phyloP scores from a whole-genome alignment of 2,329 filamentous ascomycete species.

The Camillea tinctor region DNA sequence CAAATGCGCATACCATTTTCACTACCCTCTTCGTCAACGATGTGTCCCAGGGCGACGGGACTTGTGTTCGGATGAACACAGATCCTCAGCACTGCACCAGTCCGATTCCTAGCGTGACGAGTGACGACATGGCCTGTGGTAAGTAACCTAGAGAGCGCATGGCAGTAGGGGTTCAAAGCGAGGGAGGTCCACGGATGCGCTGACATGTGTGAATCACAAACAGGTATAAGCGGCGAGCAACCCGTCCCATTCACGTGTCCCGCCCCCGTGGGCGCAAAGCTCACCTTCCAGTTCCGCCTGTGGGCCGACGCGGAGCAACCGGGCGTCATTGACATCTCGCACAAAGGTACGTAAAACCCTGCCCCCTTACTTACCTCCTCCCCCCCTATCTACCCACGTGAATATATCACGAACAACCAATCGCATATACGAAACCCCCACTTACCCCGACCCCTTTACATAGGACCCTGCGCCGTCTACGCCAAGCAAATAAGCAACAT shows the following conservation, averaged over 20 bases:
- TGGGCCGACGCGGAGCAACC: slow-evolving; percentile 55
- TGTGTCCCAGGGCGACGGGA: slow-evolving; percentile 65
- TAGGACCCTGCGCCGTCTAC: slow-evolving; percentile 72
- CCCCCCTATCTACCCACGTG: neutral
- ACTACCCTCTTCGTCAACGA: slow-evolving; percentile 63
- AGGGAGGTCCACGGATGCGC: too few relatives aligned
- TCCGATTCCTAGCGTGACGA: slow-evolving; percentile 57
- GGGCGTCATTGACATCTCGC: slow-evolving; percentile 55
- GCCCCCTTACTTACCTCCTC: neutral
- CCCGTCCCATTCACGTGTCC: slow-evolving; percentile 50
- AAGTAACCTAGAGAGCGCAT: slow-evolving; percentile 35
- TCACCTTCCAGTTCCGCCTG: slow-evolving; percentile 67
- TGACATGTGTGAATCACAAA: slow-evolving; percentile 8
- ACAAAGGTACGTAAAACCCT: slow-evolving; percentile 21
- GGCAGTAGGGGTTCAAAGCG: too few relatives aligned
- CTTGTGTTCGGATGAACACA: slow-evolving; percentile 66
- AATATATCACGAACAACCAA: neutral
- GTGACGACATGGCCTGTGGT: slow-evolving; percentile 71
- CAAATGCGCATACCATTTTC: slow-evolving; percentile 59
- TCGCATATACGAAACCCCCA: neutral
- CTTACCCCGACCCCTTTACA: slow-evolving; percentile 33
- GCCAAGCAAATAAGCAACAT: slow-evolving; percentile 67
- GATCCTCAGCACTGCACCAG: slow-evolving; percentile 50
- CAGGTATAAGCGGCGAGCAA: slow-evolving; percentile 45
- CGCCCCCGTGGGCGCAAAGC: slow-evolving; percentile 48